phyloP scores from a whole-genome alignment of 2,329 filamentous ascomycete species.

The Microdochium bolleyi region DNA sequence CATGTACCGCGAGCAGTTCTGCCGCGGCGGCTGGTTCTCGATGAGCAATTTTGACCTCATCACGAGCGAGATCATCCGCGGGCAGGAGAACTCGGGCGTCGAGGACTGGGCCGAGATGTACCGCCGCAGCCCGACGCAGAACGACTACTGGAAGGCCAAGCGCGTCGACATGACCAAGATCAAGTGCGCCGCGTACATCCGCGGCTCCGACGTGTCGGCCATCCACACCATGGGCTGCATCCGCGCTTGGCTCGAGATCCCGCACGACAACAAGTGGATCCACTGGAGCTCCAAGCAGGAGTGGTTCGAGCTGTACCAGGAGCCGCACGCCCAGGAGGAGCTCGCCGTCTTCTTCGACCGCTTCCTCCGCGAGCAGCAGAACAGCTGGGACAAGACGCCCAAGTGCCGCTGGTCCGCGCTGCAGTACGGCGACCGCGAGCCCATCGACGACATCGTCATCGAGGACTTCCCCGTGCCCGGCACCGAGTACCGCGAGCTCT shows the following conservation, averaged over 20 bases:
- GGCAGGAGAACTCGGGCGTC: constrained; percentile 19
- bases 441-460: constrained; percentile 17
- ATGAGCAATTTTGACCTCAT: constrained; percentile 34
- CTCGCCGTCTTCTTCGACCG: constrained; percentile 34
- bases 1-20: constrained; percentile 13
- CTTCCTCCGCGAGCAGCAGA: constrained; percentile 32
- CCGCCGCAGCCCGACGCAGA: constrained; percentile 3
- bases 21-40: constrained; percentile 18
- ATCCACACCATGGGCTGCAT: constrained; percentile 27
- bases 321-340: constrained; percentile 22
- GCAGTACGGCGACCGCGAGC: constrained; percentile 9
- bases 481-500: constrained; percentile 24
- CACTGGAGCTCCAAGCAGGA: constrained; percentile 30
- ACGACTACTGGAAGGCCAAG: constrained; percentile 26
- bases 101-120: constrained; percentile 34
- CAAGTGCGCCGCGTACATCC: constrained; percentile 24
- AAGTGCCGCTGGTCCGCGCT: constrained; percentile 32
- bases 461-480: constrained; percentile 23
- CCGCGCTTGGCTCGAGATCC: constrained; percentile 26
- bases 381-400: constrained; percentile 35
- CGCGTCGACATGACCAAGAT: constrained; percentile 24
- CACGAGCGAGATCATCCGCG: constrained; percentile 22
- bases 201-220: constrained; percentile 20
- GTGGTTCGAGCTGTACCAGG: constrained; percentile 34
- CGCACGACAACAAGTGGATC: constrained; percentile 32